Percentiles rank a stretch among this genome's conserved stretches.
Conservation (phyloP, 208 protist genomes). For the Leishmania martiniquensis region DNA sequence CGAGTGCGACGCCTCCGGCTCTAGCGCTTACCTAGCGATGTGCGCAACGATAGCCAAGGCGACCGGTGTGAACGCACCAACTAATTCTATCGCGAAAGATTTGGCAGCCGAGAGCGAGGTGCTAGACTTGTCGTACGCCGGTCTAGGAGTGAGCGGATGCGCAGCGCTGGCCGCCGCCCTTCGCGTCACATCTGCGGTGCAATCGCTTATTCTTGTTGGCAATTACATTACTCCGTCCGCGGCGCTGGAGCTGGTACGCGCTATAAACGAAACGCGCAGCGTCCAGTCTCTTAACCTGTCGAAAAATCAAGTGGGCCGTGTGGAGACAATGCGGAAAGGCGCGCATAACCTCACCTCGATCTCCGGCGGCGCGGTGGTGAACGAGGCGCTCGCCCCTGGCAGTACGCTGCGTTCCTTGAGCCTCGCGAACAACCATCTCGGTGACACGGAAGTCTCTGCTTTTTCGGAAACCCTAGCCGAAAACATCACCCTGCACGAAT, state of each 20-base stretch:
- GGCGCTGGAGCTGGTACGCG: slow-evolving; percentile 63
- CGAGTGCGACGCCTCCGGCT: slow-evolving; percentile 74
- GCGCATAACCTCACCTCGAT: slow-evolving; percentile 2
- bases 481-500: slow-evolving; percentile 72
- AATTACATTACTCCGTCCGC: slow-evolving; percentile 81
- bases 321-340: slow-evolving; percentile 40
- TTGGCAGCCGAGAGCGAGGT: slow-evolving; percentile 53
- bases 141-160: slow-evolving; percentile 71
- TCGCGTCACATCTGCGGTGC: slow-evolving; percentile 65
- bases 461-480: slow-evolving; percentile 77
- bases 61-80: slow-evolving; percentile 83
- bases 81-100: slow-evolving; percentile 57
- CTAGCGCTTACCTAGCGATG: slow-evolving; percentile 57
- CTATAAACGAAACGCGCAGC: slow-evolving; percentile 56
- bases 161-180: slow-evolving; percentile 77
- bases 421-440: slow-evolving; percentile 75
- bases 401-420: slow-evolving; percentile 57
- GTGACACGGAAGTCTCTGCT: slow-evolving; percentile 69
- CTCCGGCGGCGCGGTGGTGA: slow-evolving; percentile 63
- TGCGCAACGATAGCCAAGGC: slow-evolving; percentile 55
- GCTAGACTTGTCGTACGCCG: slow-evolving; percentile 76
- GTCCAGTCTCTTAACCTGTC: slow-evolving; percentile 75
- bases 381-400: slow-evolving; percentile 59
- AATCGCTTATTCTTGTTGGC: slow-evolving; percentile 66
- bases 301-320: slow-evolving; percentile 70